Evolutionary conservation across 345 rosid genomes (phyloP).

Genomic region (Eucalyptus polyanthemos): DNA sequence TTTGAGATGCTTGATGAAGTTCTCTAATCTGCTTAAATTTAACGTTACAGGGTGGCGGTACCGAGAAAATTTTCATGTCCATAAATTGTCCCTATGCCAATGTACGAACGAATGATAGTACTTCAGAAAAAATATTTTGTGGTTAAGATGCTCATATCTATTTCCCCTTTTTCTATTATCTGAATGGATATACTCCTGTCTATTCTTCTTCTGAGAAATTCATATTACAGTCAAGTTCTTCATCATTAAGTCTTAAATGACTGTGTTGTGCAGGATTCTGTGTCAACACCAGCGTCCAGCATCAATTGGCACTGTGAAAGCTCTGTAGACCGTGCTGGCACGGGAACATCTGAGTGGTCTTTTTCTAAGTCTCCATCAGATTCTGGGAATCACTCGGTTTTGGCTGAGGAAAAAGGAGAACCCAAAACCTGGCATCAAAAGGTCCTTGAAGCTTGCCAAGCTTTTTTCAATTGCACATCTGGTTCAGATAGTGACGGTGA

Average conservation of each 20-base stretch:
- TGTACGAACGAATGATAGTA: background rate
- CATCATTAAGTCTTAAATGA: background rate
- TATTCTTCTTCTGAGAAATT: background rate
- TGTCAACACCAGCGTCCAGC: background rate
- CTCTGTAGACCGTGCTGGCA: background rate
- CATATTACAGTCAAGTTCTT: background rate
- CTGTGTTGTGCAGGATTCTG: background rate
- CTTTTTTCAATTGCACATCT: conserved; percentile 12
- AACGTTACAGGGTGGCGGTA: background rate
- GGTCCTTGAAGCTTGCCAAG: conserved; percentile 22
- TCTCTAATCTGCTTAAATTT: background rate
- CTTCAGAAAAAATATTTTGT: background rate
- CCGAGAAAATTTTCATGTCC: background rate
- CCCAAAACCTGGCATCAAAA: conserved; percentile 23
- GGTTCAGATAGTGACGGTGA: background rate
- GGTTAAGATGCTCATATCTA: background rate
- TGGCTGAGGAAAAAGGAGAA: conserved; percentile 8
- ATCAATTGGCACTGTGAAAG: conserved; percentile 3
- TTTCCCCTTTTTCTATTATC: background rate
- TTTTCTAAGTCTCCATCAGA: background rate
- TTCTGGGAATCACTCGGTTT: background rate
- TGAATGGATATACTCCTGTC: background rate
- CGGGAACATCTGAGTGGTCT: background rate
- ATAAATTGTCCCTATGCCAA: background rate
- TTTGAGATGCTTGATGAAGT: background rate